Conservation (phyloP, 73 alveolate species). For the Blepharisma stoltei region DNA sequence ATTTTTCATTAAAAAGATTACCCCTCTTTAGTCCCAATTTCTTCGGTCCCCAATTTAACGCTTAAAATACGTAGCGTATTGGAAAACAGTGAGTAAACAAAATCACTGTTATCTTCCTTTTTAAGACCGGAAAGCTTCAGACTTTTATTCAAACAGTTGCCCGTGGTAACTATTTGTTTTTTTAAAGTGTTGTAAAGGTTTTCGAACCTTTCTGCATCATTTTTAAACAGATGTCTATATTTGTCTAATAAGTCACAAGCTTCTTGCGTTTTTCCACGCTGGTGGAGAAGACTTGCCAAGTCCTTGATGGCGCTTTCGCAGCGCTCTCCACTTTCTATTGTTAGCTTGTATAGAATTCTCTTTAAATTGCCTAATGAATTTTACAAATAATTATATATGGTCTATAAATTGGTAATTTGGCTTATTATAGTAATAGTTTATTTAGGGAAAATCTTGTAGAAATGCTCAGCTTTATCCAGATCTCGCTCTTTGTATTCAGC, state of each 20-base stretch:
- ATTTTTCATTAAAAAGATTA: no score
- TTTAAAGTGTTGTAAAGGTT: conserved; percentile 27
- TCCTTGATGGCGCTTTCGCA: conserved; percentile 27
- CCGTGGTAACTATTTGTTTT: conserved; percentile 28
- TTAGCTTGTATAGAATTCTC: no score
- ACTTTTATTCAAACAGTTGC: conserved; percentile 1
- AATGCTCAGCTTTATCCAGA: background rate
- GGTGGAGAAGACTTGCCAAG: conserved; percentile 24
- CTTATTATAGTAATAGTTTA: no score
- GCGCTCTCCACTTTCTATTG: conserved; percentile 10
- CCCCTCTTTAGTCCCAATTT: conserved; percentile 19
- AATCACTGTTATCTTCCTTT: background rate
- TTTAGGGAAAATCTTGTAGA: no score
- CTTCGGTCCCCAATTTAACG: background rate
- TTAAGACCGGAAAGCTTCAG: background rate
- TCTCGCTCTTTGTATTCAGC: background rate
- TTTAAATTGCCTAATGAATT: no score
- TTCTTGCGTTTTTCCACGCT: conserved; percentile 30
- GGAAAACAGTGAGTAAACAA: background rate
- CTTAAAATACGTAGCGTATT: background rate
- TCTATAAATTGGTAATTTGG: no score
- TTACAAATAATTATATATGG: no score
- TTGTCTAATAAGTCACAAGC: conserved; percentile 26
- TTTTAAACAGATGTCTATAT: conserved; percentile 7
- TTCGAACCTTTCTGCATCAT: conserved; percentile 12